phyloP scores from a whole-genome alignment of 768 basidiomycete species.

The Termitomyces sp. region DNA sequence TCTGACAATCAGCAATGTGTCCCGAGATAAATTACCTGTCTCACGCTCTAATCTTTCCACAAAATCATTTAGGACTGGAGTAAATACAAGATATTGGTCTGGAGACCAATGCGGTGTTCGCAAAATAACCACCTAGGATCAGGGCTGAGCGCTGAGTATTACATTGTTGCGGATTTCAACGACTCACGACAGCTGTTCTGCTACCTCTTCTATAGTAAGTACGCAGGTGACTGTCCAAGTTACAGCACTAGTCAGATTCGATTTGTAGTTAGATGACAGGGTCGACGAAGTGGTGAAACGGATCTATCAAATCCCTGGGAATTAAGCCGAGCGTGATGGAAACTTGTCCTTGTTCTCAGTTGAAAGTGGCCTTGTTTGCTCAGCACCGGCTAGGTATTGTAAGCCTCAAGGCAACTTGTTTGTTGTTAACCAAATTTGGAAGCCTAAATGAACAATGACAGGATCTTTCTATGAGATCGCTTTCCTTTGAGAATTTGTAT shows the following conservation, averaged over 20 bases:
- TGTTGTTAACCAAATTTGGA: constrained; percentile 6
- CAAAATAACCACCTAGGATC: neutral
- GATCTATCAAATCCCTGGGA: neutral
- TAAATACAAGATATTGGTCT: neutral
- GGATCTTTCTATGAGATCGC: constrained; percentile 5
- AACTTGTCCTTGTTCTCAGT: constrained; percentile 21
- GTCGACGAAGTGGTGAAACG: neutral
- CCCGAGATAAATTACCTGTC: neutral
- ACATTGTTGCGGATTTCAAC: neutral
- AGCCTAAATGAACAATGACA: constrained; percentile 23
- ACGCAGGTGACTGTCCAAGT: too few species aligned
- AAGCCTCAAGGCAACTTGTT: constrained; percentile 12
- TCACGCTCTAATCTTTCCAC: neutral
- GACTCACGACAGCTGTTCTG: neutral
- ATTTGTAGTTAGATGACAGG: neutral
- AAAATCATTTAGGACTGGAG: neutral
- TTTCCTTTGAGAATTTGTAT: constrained; percentile 9
- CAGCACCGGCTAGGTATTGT: constrained; percentile 5
- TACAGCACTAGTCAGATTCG: too few species aligned
- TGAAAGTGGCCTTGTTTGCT: constrained; percentile 10
- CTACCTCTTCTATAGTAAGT: too few species aligned
- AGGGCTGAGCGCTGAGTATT: neutral
- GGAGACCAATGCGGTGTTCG: too few species aligned
- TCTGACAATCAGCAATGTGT: neutral
- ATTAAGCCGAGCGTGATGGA: constrained; percentile 10